Percentiles rank a stretch among this genome's conserved stretches.
These are phyloP conservation scores for Beauveria varroae DNA, from an alignment of 2,329 filamentous ascomycete genomes.

Conservation along the genomic window DNA sequence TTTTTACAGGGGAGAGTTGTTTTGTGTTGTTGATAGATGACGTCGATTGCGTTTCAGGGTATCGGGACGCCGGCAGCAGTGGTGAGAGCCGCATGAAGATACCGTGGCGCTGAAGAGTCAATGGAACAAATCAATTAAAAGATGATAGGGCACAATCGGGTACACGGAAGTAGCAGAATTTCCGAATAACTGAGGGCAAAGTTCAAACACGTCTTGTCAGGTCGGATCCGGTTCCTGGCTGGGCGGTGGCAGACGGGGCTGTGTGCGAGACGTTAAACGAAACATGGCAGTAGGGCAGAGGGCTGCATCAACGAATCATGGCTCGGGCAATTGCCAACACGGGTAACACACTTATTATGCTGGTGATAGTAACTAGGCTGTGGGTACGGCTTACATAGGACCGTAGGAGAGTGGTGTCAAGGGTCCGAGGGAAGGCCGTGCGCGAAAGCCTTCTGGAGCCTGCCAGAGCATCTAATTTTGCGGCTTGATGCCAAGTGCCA, in stretches of 20 bases:
- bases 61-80: background rate
- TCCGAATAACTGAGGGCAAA: background rate
- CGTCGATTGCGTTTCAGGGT: background rate
- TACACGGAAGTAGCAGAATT: slow-evolving; percentile 1
- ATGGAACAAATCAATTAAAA: background rate
- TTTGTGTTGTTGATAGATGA: background rate
- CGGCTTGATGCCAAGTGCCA: background rate
- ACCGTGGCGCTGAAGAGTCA: background rate
- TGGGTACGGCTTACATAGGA: too few relatives aligned
- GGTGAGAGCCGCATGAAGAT: background rate
- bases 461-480: background rate
- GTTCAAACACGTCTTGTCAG: slow-evolving; percentile 4
- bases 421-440: background rate
- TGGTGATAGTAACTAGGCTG: too few relatives aligned
- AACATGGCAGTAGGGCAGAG: background rate
- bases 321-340: background rate
- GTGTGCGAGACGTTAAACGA: slow-evolving; percentile 6
- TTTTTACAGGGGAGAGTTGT: too few relatives aligned
- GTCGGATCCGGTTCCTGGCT: background rate
- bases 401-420: background rate
- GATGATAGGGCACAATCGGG: slow-evolving; percentile 3
- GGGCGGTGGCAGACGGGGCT: background rate
- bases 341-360: background rate
- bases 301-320: background rate
- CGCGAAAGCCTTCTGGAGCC: background rate